These are phyloP conservation scores for Barnettozyma californica DNA, from an alignment of 805 yeast species.

Conservation along the genomic window DNA sequence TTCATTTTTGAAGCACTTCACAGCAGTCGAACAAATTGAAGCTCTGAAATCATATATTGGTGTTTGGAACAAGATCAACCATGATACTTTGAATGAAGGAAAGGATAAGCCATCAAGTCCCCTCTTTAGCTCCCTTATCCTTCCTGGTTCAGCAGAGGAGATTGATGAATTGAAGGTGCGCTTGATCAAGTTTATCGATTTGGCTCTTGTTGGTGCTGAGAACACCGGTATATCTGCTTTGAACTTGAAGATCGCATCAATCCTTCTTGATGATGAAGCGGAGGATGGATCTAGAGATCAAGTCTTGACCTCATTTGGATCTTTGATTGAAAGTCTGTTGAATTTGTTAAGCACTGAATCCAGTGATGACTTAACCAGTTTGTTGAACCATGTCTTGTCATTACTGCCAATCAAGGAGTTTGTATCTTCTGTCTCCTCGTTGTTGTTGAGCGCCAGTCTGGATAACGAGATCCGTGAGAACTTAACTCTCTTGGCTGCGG, in stretches of 20 bases:
- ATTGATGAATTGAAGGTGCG: slow-evolving; percentile 43
- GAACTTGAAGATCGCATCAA: slow-evolving; percentile 48
- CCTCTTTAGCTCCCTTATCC: slow-evolving; percentile 56
- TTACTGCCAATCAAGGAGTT: slow-evolving; percentile 73
- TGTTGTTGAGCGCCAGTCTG: slow-evolving; percentile 28
- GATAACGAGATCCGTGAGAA: slow-evolving; percentile 51
- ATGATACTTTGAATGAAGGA: slow-evolving; percentile 16
- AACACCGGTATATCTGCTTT: slow-evolving; percentile 40
- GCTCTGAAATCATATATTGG: slow-evolving; percentile 47
- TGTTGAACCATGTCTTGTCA: slow-evolving; percentile 59
- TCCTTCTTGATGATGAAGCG: slow-evolving; percentile 37
- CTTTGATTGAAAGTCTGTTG: slow-evolving; percentile 17
- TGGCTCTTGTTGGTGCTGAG: slow-evolving; percentile 29
- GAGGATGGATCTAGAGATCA: slow-evolving; percentile 9
- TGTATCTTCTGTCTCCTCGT: slow-evolving; percentile 51
- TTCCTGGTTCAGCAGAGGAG: slow-evolving; percentile 45
- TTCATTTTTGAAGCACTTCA: slow-evolving; percentile 63
- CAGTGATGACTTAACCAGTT: slow-evolving; percentile 30
- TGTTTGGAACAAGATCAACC: slow-evolving; percentile 45
- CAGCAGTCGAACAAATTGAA: slow-evolving; percentile 59
- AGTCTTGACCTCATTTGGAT: slow-evolving; percentile 17
- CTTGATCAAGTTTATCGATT: slow-evolving; percentile 53
- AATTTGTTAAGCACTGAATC: slow-evolving; percentile 18
- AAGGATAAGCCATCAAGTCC: slow-evolving; percentile 40
- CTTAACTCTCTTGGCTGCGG: slow-evolving; percentile 54